phyloP scores from a whole-genome alignment of 2,329 filamentous ascomycete genomes.

The Alternaria arbusti region DNA sequence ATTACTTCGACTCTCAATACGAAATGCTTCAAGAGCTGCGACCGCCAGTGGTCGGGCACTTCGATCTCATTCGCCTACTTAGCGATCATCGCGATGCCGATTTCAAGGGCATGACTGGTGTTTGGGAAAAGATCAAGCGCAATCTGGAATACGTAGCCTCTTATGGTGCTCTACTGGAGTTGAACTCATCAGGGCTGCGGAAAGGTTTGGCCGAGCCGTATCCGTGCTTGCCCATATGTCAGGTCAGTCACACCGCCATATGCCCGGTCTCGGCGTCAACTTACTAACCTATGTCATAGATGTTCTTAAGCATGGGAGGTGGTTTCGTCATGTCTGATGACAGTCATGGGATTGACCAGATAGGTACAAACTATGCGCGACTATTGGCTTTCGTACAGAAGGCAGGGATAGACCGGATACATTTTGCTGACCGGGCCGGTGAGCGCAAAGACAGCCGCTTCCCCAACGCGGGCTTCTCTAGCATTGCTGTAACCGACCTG shows the following conservation, averaged over 20 bases:
- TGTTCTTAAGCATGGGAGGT: slow-evolving; percentile 75
- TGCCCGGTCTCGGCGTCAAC: slow-evolving; percentile 2
- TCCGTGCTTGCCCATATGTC: slow-evolving; percentile 77
- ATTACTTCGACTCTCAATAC: slow-evolving; percentile 88
- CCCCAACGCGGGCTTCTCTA: slow-evolving; percentile 45
- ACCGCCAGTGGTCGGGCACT: slow-evolving; percentile 87
- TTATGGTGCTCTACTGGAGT: slow-evolving; percentile 85
- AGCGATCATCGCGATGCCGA: slow-evolving; percentile 71
- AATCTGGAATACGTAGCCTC: slow-evolving; percentile 74
- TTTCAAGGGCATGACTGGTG: slow-evolving; percentile 63
- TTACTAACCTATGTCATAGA: slow-evolving; percentile 54
- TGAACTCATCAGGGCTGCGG: slow-evolving; percentile 84
- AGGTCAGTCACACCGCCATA: slow-evolving; percentile 61
- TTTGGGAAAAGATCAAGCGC: slow-evolving; percentile 76
- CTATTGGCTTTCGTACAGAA: slow-evolving; percentile 73
- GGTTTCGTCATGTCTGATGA: slow-evolving; percentile 93
- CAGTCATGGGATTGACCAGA: slow-evolving; percentile 85
- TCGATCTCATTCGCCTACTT: slow-evolving; percentile 86
- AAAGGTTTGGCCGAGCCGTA: slow-evolving; percentile 94
- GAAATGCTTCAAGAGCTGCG: slow-evolving; percentile 76
- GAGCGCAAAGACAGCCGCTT: slow-evolving; percentile 37
- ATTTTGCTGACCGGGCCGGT: slow-evolving; percentile 42
- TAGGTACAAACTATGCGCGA: slow-evolving; percentile 81
- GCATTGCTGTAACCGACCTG: slow-evolving; percentile 39
- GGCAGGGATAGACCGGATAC: slow-evolving; percentile 68